Conservation (phyloP, 2,329 filamentous ascomycete genomes). For the Sporothrix mexicana region DNA sequence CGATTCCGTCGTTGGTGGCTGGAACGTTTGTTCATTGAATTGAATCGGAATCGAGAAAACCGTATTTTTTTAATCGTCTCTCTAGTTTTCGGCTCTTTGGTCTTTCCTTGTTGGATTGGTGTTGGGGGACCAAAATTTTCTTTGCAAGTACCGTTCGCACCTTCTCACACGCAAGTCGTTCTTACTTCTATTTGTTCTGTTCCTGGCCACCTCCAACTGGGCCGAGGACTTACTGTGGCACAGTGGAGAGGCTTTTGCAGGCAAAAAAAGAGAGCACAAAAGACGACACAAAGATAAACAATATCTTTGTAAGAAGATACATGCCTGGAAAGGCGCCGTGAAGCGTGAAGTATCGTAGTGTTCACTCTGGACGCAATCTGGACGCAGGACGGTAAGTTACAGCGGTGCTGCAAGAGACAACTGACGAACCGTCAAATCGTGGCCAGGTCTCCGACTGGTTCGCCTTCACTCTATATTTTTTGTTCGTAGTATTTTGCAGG, state of each 20-base stretch:
- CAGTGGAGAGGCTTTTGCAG: conserved; percentile 14
- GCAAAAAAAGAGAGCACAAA: neutral
- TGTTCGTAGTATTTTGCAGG: no score
- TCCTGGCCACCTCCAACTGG: neutral
- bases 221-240: neutral
- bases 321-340: neutral
- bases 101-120: neutral
- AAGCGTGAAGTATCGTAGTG: neutral
- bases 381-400: neutral
- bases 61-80: no score
- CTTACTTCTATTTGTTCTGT: neutral
- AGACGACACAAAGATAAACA: no score
- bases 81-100: neutral
- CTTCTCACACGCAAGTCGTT: neutral
- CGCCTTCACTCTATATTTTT: no score
- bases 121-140: neutral
- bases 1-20: neutral
- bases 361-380: no score
- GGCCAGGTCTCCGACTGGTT: no score
- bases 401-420: neutral
- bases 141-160: conserved; percentile 13
- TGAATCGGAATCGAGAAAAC: no score
- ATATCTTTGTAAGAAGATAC: neutral
- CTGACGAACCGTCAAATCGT: neutral
- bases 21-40: neutral